Evolutionary conservation across 108 stramenopile genomes (phyloP).

Genomic region (Skeletonema grethae): DNA sequence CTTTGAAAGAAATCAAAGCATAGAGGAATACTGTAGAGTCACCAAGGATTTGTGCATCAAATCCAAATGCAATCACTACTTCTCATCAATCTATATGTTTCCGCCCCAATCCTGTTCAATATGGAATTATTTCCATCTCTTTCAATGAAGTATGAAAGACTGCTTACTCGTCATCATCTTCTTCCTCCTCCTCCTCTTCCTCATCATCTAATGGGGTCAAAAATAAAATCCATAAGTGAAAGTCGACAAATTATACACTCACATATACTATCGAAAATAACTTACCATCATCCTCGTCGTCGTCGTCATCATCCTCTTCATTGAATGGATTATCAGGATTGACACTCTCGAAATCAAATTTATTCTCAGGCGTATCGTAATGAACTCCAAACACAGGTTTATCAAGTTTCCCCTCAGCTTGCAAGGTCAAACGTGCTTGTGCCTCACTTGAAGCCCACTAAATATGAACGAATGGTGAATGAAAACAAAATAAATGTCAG

Average conservation of each 20-base stretch:
- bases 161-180: not conserved
- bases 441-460: conserved; percentile 66
- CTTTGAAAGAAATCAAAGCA: not conserved
- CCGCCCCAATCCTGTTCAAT: not conserved
- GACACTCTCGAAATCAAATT: conserved; percentile 44
- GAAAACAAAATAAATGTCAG: not conserved
- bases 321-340: conserved; percentile 49
- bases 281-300: conserved; percentile 49
- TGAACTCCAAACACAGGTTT: conserved; percentile 61
- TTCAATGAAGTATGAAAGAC: not conserved
- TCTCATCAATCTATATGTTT: not conserved
- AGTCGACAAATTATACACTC: not conserved
- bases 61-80: not conserved
- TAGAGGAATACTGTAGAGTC: not conserved
- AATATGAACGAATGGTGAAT: not conserved
- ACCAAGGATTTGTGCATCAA: not conserved
- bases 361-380: conserved; percentile 53
- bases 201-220: not conserved
- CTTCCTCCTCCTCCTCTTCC: not conserved
- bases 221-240: not conserved
- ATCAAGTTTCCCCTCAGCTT: conserved; percentile 47
- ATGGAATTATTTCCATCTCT: not conserved
- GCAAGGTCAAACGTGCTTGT: conserved; percentile 50
- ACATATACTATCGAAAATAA: not conserved
- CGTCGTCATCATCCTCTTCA: conserved; percentile 60